Evolutionary conservation across 768 basidiomycete genomes (phyloP), one percentile per base, ranked within the genome.

Genomic region (Termitomyces bulborhizus): DNA sequence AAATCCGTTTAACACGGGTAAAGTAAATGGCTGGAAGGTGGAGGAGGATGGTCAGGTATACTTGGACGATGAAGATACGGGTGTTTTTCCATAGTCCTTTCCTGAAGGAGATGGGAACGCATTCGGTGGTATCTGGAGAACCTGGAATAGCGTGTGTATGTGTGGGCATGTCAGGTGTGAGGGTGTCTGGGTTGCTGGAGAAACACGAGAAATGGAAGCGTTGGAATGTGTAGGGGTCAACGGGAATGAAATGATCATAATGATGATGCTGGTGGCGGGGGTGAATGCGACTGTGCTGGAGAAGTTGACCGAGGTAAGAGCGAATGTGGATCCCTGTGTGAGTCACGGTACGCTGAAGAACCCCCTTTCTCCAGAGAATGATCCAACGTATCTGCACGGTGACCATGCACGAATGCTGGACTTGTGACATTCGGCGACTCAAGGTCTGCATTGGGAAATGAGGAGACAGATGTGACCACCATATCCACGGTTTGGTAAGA

Each of bases 11-110:
- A 24, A 92, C 90, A 3, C 90, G 83, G 3, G 84, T 80, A 68
- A 90, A 92, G 63, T 92, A 92, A 62, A 90, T 73, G 0, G 85
- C 79, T 1, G 90, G 90, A n/a, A 92, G 76, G 15, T 83, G 79
- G 16, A 91, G 75, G 7, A 91, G 79, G 41, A 63, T 43, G 48
- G 60, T 53, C 3, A 63, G 56, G 52, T 63, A 63, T 42, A 59
- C 39, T 42, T 76, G 66, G 15, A 26, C 21, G 21, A 63, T 27
- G 24, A 61, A 61, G 16, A 48, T 40, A 15, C 49, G 56, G 6
- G 54, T 40, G n/a, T 56, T 59, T 11, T 39, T 44, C 58, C 54
- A 55, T 13, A 52, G 54, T 16, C n/a, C 46, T 26, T 29, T 54
- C 2, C 52, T 37, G 12, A 52, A 45, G 7, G 58, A 43, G 34